Base-by-base conservation (phyloP, 164 flowering plant genomes). In the Berberis thunbergii region DNA sequence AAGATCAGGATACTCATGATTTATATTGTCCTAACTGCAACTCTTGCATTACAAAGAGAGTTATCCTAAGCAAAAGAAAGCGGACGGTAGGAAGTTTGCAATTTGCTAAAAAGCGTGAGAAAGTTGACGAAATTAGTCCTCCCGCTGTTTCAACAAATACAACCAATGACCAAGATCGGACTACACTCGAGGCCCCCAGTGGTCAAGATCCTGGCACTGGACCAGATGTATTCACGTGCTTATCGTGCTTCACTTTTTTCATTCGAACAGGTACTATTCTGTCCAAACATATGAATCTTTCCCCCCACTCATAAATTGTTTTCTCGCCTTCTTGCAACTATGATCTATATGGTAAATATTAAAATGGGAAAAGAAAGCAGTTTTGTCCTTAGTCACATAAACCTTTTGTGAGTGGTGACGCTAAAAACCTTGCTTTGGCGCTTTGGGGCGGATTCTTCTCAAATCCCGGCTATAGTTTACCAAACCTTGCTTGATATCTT, bases 1-100 rank as follows among this genome's bases (percentile, higher is more conserved):
- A 62, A 74, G 83, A 88, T 77, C 96, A 88, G 73, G 82, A 79
- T 5, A 85, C 93, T 45, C 93, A 91, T 80, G 96, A 91, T 73
- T 63, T 88, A 49, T 84, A 41, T 69, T 91, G 97, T 64, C 97
- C 97, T 43, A 82, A 91, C 49, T 91, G 97, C 72, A 73, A 83
- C 42, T 83, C 88, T 41, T 84, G 97, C 59, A 85, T 88, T 54
- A 89, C 96, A 4, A 78, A 68, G 75, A 84, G 79, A 71, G 90
- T 91, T 65, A 81, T 88, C 59, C 78, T 91, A 49, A 78, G 79
- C 39, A 83, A 82, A 76, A 78, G 87, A 61, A 84, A 83, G 66
- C 73, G 83, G 44, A 70, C 45, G 54, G 10, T 67, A 66, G 74
- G 41, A 41, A 64, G 43, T 42, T 43, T 62, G 61, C 54, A 43